Evolutionary conservation across 176 grass and related monocot species (phyloP).

Genomic region (Eragrostis nindensis): DNA sequence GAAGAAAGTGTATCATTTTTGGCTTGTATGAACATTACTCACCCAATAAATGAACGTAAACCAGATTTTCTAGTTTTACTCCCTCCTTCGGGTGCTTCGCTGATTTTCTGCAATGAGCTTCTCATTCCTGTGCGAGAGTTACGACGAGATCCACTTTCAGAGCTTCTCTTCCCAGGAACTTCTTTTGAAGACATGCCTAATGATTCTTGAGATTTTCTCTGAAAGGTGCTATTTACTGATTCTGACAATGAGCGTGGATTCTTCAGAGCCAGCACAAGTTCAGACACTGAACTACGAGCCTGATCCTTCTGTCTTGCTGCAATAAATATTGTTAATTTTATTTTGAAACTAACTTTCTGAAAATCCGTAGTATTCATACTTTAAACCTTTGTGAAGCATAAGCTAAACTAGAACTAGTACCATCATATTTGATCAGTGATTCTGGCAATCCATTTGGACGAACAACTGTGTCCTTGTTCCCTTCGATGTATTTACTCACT

Average conservation of each 20-base stretch:
- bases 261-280: conserved; percentile 80
- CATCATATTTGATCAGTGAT: conserved; percentile 94
- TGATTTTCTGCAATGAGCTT: conserved; percentile 84
- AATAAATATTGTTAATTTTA: conserved; percentile 24
- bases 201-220: conserved; percentile 71
- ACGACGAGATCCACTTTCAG: conserved; percentile 49
- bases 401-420: conserved; percentile 35
- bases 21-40: not conserved
- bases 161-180: conserved; percentile 57
- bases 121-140: too few species aligned
- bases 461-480: conserved; percentile 71
- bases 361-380: not conserved
- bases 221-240: conserved; percentile 52
- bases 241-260: conserved; percentile 66
- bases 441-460: conserved; percentile 90
- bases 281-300: conserved; percentile 78
- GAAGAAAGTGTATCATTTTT: conserved; percentile 9
- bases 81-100: conserved; percentile 61
- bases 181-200: not conserved
- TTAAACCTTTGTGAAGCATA: not conserved
- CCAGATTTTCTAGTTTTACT: conserved; percentile 74
- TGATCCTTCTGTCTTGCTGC: conserved; percentile 83
- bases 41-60: conserved; percentile 83
- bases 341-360: not conserved
- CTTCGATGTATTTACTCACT: conserved; percentile 95